Percentiles rank a stretch among this genome's conserved stretches.
phyloP scores from a whole-genome alignment of 805 yeast genomes.

The Danielia reshetovae region DNA sequence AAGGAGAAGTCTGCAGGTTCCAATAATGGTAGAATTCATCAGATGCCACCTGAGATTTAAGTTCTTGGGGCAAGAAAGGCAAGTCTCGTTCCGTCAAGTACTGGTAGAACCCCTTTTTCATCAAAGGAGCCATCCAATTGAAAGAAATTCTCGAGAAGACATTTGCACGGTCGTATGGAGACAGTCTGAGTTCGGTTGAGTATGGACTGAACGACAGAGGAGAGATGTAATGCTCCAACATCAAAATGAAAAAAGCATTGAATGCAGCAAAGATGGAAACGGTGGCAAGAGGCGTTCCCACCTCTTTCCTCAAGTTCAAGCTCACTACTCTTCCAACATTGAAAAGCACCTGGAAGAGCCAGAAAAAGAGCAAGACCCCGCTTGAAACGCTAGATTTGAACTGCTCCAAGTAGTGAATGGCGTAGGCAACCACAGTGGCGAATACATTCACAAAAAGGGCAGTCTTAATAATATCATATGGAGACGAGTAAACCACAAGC shows the following conservation, averaged over 20 bases:
- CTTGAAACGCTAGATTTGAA: constrained; percentile 61
- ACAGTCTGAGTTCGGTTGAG: constrained; percentile 4
- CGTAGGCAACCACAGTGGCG: constrained; percentile 49
- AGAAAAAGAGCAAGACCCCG: constrained; percentile 67
- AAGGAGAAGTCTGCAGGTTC: constrained; percentile 52
- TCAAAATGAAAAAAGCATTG: constrained; percentile 38
- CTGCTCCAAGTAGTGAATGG: constrained; percentile 69
- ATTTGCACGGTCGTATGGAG: constrained; percentile 33
- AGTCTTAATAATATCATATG: constrained; percentile 20
- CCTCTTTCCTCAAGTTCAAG: constrained; percentile 31
- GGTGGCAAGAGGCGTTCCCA: constrained; percentile 17
- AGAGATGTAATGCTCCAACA: constrained; percentile 42
- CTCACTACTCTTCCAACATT: constrained; percentile 44
- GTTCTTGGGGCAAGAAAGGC: constrained; percentile 69
- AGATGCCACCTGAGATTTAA: constrained; percentile 53
- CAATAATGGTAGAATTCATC: constrained; percentile 53
- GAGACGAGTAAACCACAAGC: constrained; percentile 11
- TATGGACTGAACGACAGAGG: constrained; percentile 17
- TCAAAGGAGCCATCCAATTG: constrained; percentile 85
- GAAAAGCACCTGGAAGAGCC: constrained; percentile 58
- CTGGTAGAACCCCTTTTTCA: constrained; percentile 70
- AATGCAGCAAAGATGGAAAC: constrained; percentile 31
- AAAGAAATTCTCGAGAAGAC: constrained; percentile 75
- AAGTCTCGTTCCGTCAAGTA: constrained; percentile 59
- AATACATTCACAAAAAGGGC: constrained; percentile 27